Base-by-base conservation (phyloP, 768 basidiomycete genomes). In the Psilocybe subaeruginosa region DNA sequence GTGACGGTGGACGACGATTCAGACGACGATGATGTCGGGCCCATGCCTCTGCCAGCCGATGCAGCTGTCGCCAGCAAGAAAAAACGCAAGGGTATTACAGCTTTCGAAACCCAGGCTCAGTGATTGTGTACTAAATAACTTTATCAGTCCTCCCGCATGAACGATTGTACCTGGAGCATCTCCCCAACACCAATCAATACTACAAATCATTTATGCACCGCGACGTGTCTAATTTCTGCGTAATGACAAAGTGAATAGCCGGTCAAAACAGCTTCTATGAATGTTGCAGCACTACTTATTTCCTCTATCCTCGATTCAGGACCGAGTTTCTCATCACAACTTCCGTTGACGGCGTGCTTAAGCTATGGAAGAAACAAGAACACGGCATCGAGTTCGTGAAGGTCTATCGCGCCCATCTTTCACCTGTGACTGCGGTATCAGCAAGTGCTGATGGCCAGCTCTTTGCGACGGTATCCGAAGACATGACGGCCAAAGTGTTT, bases 291-390 rank as follows among this genome's bases (percentile, higher is more conserved):
- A 17, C 35, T 29, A 12, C 17, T 51, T 29, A n/a, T 45, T 11
- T 65, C 33, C 43, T 45, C 51, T 29, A 35, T 17, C 27, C 48
- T 49, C 16, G 14, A 16, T n/a, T 3, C 66, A 97, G 97, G 73
- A 97, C 95, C 11, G 89, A 95, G 59, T 99, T 98, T 70, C 70
- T 99, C 46, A 82, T 99, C 52, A 99, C 97, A 6, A 95, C 97
- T 1, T 98, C 97, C 2, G 75, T 95, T 8, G 97, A 99, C 71
- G 97, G 97, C 2, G 91, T 95, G 74, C 75, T 99, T 64, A 99
- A 99, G 73, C 76, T 99, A n/a, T 99, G 97, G 97, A 99, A 97
- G 81, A 99, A 99, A 75, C 95, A 97, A 77, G 92, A 95, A 19
- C 73, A 80, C 5, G 97, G 96, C 3, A 95, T 99, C 69, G 97